These are phyloP conservation scores for Diaporthe nobilis DNA, from an alignment of 2,329 filamentous ascomycete genomes.

Conservation along the genomic window DNA sequence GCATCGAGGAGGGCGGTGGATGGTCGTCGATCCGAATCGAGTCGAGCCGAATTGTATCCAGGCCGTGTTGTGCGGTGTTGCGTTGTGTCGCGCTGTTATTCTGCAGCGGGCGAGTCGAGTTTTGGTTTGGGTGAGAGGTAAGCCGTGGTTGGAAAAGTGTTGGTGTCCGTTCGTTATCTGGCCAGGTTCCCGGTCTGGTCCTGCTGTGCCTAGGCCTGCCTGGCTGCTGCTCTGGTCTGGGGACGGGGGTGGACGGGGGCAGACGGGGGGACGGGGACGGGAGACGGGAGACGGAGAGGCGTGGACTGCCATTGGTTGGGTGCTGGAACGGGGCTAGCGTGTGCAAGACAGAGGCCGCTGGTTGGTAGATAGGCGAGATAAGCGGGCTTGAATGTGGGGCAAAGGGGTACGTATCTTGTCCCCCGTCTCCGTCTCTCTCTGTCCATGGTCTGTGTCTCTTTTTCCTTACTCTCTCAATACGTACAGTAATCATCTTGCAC, in stretches of 20 bases:
- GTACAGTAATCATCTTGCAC: constrained; percentile 1
- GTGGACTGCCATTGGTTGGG: constrained; percentile 14
- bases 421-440: background rate
- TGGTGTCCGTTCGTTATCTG: constrained; percentile 32
- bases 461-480: background rate
- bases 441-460: background rate
- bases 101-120: background rate
- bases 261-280: background rate
- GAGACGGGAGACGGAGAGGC: background rate
- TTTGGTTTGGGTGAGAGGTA: background rate
- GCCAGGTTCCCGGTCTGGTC: constrained; percentile 8
- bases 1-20: constrained; percentile 11
- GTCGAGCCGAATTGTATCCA: background rate
- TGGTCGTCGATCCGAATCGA: background rate
- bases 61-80: background rate
- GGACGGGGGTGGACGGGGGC: background rate
- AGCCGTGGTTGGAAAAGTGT: constrained; percentile 21
- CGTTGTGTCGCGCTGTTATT: background rate
- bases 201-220: constrained; percentile 9
- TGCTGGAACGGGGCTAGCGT: constrained; percentile 19
- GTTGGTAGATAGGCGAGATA: constrained; percentile 27
- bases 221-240: constrained; percentile 9
- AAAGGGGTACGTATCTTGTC: background rate
- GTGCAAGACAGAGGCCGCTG: background rate
- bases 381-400: constrained; percentile 16